Base-by-base conservation (phyloP, 805 yeast species). In the Schizosaccharomyces lindneri region DNA sequence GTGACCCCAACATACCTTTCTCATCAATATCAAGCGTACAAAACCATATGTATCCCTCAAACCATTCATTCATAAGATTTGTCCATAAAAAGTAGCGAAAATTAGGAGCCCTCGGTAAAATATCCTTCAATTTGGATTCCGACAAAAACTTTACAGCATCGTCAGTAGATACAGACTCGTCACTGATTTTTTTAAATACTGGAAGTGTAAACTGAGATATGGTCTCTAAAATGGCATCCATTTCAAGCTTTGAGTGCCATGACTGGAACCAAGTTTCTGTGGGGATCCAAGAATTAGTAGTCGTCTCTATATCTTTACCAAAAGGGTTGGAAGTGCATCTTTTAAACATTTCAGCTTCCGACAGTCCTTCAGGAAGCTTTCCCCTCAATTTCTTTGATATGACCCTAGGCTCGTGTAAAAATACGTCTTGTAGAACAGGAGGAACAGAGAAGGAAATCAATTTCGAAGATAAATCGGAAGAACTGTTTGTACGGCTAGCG, bases 191-290 rank as follows among this genome's bases (percentile, higher is more conserved):
- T 6, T 51, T 24, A 64, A 9, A 64, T 61, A 55, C 64, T 62
- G 21, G 27, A 17, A 39, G 29, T 6, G 57, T 21, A 24, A 62
- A 39, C n/a, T 61, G 43, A n/a, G 36, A 55, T 21, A 46, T 67
- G 65, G 17, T 61, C 59, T n/a, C 66, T 67, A 61, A 64, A 61
- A 61, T 69, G 67, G 61, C 62, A 21, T 66, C 62, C 67, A 69
- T 7, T 68, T 69, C n/a, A 67, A 64, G 77, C 78, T 64, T 67
- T 75, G 0, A 85, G 85, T 21, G 80, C 76, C 85, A 86, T 80
- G 0, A 79, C 73, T 55, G 27, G 6, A 61, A 31, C 62, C 62
- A 61, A 5, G 51, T 31, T 15, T 61, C n/a, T 5, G 62, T 32
- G 1, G 60, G 51, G 5, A 1, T 15, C 32, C 55, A 61, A n/a